Conservation (phyloP, 345 rosid species). For the Pugionium dolabratum region DNA sequence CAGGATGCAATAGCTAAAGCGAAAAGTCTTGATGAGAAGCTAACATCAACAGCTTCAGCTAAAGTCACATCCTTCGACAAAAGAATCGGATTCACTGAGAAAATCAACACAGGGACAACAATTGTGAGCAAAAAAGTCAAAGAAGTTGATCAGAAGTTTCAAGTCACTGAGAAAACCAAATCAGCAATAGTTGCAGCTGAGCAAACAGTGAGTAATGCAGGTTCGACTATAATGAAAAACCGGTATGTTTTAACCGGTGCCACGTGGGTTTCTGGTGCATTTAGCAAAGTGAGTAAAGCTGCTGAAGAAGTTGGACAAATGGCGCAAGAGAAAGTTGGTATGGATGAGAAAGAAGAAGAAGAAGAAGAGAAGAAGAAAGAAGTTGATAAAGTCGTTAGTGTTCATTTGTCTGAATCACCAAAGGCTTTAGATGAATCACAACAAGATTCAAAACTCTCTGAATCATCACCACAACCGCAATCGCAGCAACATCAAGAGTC, state of each 20-base stretch:
- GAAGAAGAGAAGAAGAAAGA: conserved; percentile 57
- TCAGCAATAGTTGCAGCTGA: conserved; percentile 79
- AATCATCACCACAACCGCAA: conserved; percentile 2
- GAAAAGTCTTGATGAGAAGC: conserved; percentile 70
- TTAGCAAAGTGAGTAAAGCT: conserved; percentile 74
- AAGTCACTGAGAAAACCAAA: conserved; percentile 86
- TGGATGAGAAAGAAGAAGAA: conserved; percentile 49
- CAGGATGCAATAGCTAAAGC: conserved; percentile 82
- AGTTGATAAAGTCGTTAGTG: conserved; percentile 58
- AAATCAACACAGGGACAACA: conserved; percentile 63
- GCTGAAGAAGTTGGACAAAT: conserved; percentile 94
- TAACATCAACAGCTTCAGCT: conserved; percentile 77
- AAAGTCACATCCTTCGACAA: conserved; percentile 76
- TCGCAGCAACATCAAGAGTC: neutral
- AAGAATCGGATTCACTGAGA: conserved; percentile 72
- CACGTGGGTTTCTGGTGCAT: conserved; percentile 80
- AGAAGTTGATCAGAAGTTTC: conserved; percentile 87
- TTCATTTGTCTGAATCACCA: conserved; percentile 70
- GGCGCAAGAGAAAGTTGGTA: conserved; percentile 74
- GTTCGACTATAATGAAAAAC: conserved; percentile 87
- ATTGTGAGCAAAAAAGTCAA: conserved; percentile 71
- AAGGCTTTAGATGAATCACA: conserved; percentile 44
- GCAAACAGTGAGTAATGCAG: conserved; percentile 70
- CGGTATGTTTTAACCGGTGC: conserved; percentile 66
- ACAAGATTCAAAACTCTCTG: conserved; percentile 3